phyloP scores from a whole-genome alignment of 225 moss, liverwort and hornwort genomes.

The Bryoerythrophyllum caledonicum region DNA sequence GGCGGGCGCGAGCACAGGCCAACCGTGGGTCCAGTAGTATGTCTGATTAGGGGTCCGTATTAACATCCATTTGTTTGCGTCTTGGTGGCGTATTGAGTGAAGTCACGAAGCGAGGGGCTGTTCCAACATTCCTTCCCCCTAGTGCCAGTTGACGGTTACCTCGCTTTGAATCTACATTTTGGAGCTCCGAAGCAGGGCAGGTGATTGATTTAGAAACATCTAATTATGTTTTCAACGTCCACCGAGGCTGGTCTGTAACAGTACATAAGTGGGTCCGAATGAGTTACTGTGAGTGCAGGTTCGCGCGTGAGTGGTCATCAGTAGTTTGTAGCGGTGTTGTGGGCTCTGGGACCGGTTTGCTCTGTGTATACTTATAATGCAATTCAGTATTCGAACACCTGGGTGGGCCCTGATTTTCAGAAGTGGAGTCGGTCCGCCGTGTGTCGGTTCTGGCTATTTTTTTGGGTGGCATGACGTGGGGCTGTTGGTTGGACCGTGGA shows the following conservation, averaged over 20 bases:
- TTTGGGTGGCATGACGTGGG: background rate
- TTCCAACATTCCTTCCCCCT: conserved; percentile 27
- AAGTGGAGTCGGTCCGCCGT: background rate
- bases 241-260: conserved; percentile 29
- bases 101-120: conserved; percentile 34
- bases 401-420: background rate
- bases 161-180: conserved; percentile 15
- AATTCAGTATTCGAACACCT: conserved; percentile 10
- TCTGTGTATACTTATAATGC: conserved; percentile 24
- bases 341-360: conserved; percentile 21
- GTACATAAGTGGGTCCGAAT: conserved; percentile 36
- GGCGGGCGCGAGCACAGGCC: conserved; percentile 31
- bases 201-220: conserved; percentile 37
- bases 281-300: conserved; percentile 23
- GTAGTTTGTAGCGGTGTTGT: background rate
- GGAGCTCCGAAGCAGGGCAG: conserved; percentile 31
- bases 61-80: conserved; percentile 49
- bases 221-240: conserved; percentile 24
- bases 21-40: conserved; percentile 40
- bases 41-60: conserved; percentile 43
- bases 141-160: conserved; percentile 23
- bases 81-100: conserved; percentile 42
- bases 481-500: background rate
- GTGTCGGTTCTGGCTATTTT: background rate
- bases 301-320: conserved; percentile 20